These are phyloP conservation scores for Ziziphus jujuba DNA, from an alignment of 306 rosid species.

Conservation along the genomic window DNA sequence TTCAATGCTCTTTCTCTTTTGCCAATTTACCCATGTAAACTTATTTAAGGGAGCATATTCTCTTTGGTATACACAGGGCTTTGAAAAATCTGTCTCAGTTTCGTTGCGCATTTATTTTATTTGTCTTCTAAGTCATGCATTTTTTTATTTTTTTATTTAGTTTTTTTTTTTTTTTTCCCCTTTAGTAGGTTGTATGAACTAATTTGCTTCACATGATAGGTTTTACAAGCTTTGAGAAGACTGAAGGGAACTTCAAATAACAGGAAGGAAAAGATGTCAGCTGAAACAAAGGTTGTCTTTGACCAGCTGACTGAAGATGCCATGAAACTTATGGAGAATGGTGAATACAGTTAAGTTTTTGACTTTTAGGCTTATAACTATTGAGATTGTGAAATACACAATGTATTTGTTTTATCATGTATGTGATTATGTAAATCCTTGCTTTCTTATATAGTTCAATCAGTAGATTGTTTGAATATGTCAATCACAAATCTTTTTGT, in stretches of 20 bases:
- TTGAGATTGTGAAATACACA: too few relatives aligned
- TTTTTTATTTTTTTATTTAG: background rate
- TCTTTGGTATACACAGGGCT: too few relatives aligned
- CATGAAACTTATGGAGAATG: slow-evolving; percentile 87
- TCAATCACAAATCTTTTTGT: too few relatives aligned
- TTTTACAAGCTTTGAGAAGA: slow-evolving; percentile 89
- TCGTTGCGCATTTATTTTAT: slow-evolving; percentile 1
- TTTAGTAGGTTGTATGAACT: background rate
- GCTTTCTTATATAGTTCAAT: too few relatives aligned
- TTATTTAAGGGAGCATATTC: too few relatives aligned
- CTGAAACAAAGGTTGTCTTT: slow-evolving; percentile 64
- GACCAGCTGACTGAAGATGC: slow-evolving; percentile 99
- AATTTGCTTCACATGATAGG: slow-evolving; percentile 43
- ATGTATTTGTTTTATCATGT: too few relatives aligned
- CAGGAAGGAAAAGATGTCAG: slow-evolving; percentile 84
- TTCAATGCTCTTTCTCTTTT: too few relatives aligned
- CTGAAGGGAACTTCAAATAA: slow-evolving; percentile 73
- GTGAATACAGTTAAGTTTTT: slow-evolving; percentile 73
- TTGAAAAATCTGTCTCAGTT: background rate
- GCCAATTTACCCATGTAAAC: too few relatives aligned
- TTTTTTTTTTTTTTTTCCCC: slow-evolving; percentile 1
- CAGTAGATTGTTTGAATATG: too few relatives aligned
- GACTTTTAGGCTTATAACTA: slow-evolving; percentile 4
- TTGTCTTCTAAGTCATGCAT: slow-evolving; percentile 10
- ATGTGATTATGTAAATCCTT: too few relatives aligned